These are phyloP conservation scores for Puccinia novopanici DNA, from an alignment of 1,284 basidiomycete species.

Conservation along the genomic window DNA sequence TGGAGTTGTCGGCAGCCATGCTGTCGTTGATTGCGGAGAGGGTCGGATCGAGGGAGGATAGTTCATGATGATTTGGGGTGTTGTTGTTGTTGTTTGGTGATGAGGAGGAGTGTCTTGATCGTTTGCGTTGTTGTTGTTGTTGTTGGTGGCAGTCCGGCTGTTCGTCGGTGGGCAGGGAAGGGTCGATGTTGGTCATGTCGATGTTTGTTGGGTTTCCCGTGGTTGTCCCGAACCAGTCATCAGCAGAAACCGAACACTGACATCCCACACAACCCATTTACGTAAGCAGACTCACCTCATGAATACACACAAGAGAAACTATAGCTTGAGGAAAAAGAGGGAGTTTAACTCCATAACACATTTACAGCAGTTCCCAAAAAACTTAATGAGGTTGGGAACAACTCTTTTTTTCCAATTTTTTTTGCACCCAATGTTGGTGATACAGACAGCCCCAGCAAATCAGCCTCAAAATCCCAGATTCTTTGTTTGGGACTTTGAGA, in stretches of 20 bases:
- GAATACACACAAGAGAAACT: too few species aligned
- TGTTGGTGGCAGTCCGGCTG: neutral
- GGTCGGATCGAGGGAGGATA: slow-evolving; percentile 19
- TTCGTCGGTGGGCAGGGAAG: neutral
- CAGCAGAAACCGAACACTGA: neutral
- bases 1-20: neutral
- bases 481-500: too few species aligned
- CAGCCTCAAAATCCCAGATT: too few species aligned
- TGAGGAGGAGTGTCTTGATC: neutral
- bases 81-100: neutral
- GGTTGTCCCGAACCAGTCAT: neutral
- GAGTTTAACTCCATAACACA: too few species aligned
- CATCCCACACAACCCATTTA: neutral
- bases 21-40: slow-evolving; percentile 18
- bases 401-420: too few species aligned
- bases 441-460: too few species aligned
- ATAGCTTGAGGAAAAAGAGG: too few species aligned
- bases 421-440: too few species aligned
- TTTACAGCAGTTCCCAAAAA: too few species aligned
- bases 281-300: neutral
- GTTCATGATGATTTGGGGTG: neutral
- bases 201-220: neutral
- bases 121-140: neutral
- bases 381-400: too few species aligned
- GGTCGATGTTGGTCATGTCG: slow-evolving; percentile 11